Base-by-base conservation (phyloP, 2,329 filamentous ascomycete genomes). In the Trichoderma citrinoviride region DNA sequence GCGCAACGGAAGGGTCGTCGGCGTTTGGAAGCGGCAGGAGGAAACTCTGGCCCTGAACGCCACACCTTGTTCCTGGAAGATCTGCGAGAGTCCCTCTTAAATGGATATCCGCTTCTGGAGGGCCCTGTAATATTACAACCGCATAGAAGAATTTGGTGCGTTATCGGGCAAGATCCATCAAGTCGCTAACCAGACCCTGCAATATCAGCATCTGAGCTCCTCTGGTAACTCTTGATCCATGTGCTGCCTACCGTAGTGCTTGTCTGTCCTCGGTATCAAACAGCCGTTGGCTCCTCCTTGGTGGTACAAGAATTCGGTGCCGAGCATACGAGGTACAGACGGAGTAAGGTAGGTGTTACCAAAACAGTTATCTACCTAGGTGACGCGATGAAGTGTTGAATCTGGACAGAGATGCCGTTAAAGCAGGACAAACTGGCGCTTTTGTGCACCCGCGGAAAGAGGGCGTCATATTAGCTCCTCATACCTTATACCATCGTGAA, bases 401-500 rank as follows among this genome's bases (percentile, higher is more conserved):
- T 44, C 27, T n/a, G 15, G 19, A 27, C 19, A 27, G 21, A n/a
- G 23, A 23, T 29, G 33, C 33, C 21, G 44, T 52, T 15, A 46
- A 46, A 60, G 56, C 43, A 60, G 43, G 56, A 40, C 40, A 47
- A 60, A 40, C 27, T 37, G 56, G 44, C 56, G 40, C 14, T 41
- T 61, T 61, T 61, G 57, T 62, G 49, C 49, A 46, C 23, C 33
- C 19, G 27, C 40, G 49, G 49, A 25, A 54, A 25, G 60, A 43
- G 47, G 43, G 56, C 44, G 41, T 29, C 27, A 60, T 49, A 40
- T 7, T 49, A 37, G 56, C 49, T 43, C 27, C 27, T 64, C 29
- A 43, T 49, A 56, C 52, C 49, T 62, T 62, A 43, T 53, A 37
- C 33, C 14, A 62, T 54, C 60, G 25, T 4, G 41, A 37, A 54